Conservation (phyloP, 305 asterid genomes). For the Striga hermonthica region DNA sequence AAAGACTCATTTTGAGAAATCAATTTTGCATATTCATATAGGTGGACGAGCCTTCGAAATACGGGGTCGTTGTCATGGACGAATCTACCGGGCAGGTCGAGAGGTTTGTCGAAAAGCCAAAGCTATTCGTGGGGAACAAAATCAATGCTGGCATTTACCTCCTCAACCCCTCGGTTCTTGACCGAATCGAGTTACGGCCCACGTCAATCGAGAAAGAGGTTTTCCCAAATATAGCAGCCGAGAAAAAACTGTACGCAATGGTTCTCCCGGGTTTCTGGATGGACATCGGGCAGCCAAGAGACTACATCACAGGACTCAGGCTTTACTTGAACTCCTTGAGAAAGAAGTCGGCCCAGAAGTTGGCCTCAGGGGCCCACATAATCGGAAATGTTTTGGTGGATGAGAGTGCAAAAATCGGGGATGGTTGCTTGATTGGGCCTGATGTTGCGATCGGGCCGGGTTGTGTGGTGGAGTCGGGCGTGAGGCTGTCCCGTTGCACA, state of each 20-base stretch:
- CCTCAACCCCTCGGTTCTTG: slow-evolving; percentile 76
- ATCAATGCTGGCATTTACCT: slow-evolving; percentile 93
- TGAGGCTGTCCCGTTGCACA: slow-evolving; percentile 85
- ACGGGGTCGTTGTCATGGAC: slow-evolving; percentile 83
- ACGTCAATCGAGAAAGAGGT: slow-evolving; percentile 88
- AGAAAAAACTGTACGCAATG: slow-evolving; percentile 68
- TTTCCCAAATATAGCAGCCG: slow-evolving; percentile 76
- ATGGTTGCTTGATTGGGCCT: slow-evolving; percentile 90
- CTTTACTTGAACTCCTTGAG: slow-evolving; percentile 74
- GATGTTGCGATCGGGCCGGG: slow-evolving; percentile 90
- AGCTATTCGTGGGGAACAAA: slow-evolving; percentile 83
- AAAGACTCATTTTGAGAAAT: neutral
- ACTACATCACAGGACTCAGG: slow-evolving; percentile 75
- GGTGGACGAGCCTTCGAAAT: slow-evolving; percentile 98
- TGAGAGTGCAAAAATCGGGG: slow-evolving; percentile 77
- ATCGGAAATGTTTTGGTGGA: slow-evolving; percentile 85
- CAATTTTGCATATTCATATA: slow-evolving; percentile 22
- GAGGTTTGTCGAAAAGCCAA: slow-evolving; percentile 92
- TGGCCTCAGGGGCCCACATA: slow-evolving; percentile 65
- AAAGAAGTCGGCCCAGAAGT: slow-evolving; percentile 59
- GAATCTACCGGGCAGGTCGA: slow-evolving; percentile 78
- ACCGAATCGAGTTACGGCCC: slow-evolving; percentile 72
- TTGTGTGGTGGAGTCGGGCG: slow-evolving; percentile 79
- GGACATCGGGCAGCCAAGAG: slow-evolving; percentile 95
- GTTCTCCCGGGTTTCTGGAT: slow-evolving; percentile 92